phyloP scores from a whole-genome alignment of 2,329 filamentous ascomycete genomes.

The Ophiostoma tasmaniense region DNA sequence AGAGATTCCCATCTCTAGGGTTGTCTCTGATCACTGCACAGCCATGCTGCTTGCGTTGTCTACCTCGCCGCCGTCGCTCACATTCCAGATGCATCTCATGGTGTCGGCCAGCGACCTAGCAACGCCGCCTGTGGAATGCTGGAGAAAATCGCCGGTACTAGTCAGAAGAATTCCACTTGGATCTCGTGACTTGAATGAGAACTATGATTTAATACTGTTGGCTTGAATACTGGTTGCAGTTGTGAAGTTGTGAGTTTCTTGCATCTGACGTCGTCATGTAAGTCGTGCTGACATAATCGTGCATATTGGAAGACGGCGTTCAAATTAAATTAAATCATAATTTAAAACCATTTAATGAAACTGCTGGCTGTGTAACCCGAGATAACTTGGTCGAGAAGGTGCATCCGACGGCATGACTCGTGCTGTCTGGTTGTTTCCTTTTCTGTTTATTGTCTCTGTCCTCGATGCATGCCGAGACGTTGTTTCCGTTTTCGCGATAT shows the following conservation, averaged over 20 bases:
- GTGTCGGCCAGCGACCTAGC: conserved; percentile 11
- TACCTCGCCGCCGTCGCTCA: conserved; percentile 6
- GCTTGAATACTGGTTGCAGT: neutral
- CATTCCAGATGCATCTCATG: conserved; percentile 10
- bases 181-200: neutral
- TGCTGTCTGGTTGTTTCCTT: neutral
- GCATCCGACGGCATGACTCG: neutral
- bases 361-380: neutral
- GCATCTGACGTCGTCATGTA: too few species aligned
- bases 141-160: neutral
- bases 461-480: neutral
- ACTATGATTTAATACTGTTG: neutral
- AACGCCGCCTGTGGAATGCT: conserved; percentile 8
- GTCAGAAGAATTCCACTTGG: neutral
- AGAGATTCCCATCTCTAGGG: neutral
- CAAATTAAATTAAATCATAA: neutral
- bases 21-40: neutral
- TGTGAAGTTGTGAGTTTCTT: neutral
- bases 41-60: neutral
- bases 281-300: neutral
- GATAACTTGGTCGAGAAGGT: neutral
- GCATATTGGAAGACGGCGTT: neutral
- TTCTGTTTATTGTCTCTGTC: neutral
- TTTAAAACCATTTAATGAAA: neutral
- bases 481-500: neutral